Conservation (phyloP, 1,284 basidiomycete genomes). For the Tetrapyrgos nigripes region DNA sequence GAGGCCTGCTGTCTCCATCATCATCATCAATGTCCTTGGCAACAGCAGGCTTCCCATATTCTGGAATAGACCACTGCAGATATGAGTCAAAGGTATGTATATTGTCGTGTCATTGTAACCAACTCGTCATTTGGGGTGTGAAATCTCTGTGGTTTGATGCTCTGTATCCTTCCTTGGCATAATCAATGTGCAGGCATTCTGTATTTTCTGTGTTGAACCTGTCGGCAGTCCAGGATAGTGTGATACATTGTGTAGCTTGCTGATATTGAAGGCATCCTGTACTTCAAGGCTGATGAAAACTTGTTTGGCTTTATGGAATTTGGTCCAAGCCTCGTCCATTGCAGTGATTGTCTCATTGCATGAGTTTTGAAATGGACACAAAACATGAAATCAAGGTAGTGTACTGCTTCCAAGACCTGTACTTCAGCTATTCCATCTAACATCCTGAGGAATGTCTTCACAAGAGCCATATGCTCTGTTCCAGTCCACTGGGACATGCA, state of each 20-base stretch:
- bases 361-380: conserved; percentile 22
- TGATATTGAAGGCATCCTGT: conserved; percentile 20
- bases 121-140: conserved; percentile 34
- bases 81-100: not conserved
- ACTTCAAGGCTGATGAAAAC: not conserved
- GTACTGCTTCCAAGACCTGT: conserved; percentile 11
- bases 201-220: conserved; percentile 20
- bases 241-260: conserved; percentile 26
- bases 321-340: conserved; percentile 18
- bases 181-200: conserved; percentile 19
- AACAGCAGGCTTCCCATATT: not conserved
- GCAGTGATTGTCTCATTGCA: conserved; percentile 14
- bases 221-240: conserved; percentile 17
- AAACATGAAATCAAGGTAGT: conserved; percentile 24
- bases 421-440: conserved; percentile 9
- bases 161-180: conserved; percentile 18
- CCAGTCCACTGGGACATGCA: conserved; percentile 20
- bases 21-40: not conserved
- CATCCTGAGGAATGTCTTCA: conserved; percentile 16
- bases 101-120: conserved; percentile 30
- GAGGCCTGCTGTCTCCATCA: not conserved
- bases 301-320: conserved; percentile 19
- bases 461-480: conserved; percentile 16
- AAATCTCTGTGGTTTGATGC: conserved; percentile 19
- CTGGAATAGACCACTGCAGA: conserved; percentile 2